These are phyloP conservation scores for Lachnum nothofagi DNA, from an alignment of 2,329 filamentous ascomycete genomes.

Conservation along the genomic window DNA sequence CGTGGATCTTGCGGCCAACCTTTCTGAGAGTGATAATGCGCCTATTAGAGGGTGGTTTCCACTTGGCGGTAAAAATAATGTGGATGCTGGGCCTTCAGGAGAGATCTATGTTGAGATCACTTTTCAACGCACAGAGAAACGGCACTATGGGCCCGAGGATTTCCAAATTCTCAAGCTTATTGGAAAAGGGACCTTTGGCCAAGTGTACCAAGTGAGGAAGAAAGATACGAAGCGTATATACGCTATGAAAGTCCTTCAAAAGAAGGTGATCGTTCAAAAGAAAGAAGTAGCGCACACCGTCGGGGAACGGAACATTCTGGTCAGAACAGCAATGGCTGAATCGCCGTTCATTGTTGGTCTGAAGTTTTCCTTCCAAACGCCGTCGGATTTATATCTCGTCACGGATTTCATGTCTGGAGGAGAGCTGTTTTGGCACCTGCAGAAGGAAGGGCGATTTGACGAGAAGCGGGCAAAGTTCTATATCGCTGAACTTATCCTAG, in stretches of 20 bases:
- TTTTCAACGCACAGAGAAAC: conserved; percentile 84
- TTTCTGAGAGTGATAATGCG: conserved; percentile 60
- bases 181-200: conserved; percentile 95
- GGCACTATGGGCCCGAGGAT: conserved; percentile 87
- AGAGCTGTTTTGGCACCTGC: conserved; percentile 96
- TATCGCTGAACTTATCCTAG: conserved; percentile 93
- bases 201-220: conserved; percentile 97
- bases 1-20: conserved; percentile 70
- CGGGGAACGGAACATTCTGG: conserved; percentile 93
- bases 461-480: conserved; percentile 97
- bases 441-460: conserved; percentile 93
- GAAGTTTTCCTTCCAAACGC: conserved; percentile 98
- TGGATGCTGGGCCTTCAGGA: conserved; percentile 69
- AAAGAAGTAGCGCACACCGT: conserved; percentile 98
- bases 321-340: conserved; percentile 89
- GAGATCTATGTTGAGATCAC: conserved; percentile 83
- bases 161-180: conserved; percentile 96
- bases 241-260: conserved; percentile 98
- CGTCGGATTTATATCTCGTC: conserved; percentile 93
- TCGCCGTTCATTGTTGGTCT: conserved; percentile 96
- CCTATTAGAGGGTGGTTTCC: conserved; percentile 81
- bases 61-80: conserved; percentile 70
- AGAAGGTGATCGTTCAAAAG: conserved; percentile 99
- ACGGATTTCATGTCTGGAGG: conserved; percentile 99
- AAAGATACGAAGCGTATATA: conserved; percentile 94